Evolutionary conservation across 495 filamentous ascomycete species (phyloP).

Genomic region (Talaromyces stipitatus): DNA sequence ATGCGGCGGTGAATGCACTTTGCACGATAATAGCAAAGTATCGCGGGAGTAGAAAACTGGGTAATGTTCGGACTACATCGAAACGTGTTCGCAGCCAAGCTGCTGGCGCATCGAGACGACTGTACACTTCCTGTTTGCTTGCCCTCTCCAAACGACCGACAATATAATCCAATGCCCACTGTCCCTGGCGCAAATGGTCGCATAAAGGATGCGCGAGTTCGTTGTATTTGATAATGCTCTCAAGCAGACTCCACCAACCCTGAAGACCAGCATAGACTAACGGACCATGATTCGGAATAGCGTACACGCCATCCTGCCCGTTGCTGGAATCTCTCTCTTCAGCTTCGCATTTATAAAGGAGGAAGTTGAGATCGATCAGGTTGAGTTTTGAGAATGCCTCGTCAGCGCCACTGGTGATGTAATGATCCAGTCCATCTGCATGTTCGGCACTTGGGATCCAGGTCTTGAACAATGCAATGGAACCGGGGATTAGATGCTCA

Average conservation of each 20-base stretch:
- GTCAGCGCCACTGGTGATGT: conserved; percentile 72
- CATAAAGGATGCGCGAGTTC: conserved; percentile 89
- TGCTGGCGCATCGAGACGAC: conserved; percentile 53
- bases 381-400: conserved; percentile 66
- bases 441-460: conserved; percentile 84
- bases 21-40: conserved; percentile 89
- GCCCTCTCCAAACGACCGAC: conserved; percentile 68
- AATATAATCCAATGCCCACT: conserved; percentile 93
- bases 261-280: conserved; percentile 95
- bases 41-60: conserved; percentile 81
- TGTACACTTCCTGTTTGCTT: conserved; percentile 50
- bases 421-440: conserved; percentile 69
- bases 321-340: conserved; percentile 80
- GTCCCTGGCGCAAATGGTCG: conserved; percentile 81
- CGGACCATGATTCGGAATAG: conserved; percentile 72
- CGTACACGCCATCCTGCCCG: conserved; percentile 78
- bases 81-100: conserved; percentile 79
- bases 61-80: conserved; percentile 71
- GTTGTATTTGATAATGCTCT: conserved; percentile 78
- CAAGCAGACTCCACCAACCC: conserved; percentile 95
- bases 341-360: conserved; percentile 84
- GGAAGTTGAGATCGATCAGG: conserved; percentile 81
- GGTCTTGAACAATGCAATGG: conserved; percentile 91
- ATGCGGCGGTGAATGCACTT: conserved; percentile 77
- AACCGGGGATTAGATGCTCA: conserved; percentile 79